These are phyloP conservation scores for Dioscorea alata DNA, from an alignment of 106 monocot genomes.

Conservation along the genomic window DNA sequence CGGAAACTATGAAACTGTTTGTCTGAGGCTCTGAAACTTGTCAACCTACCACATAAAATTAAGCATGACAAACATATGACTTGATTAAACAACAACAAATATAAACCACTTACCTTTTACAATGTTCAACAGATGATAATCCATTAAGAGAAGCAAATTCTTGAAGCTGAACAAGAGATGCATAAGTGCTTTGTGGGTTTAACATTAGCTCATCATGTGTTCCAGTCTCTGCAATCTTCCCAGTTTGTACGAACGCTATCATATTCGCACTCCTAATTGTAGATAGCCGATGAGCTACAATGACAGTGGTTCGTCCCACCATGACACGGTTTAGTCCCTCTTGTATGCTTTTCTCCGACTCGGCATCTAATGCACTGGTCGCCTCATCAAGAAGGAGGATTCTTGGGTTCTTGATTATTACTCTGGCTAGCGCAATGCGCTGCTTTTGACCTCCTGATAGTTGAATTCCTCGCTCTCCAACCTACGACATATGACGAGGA, in stretches of 20 bases:
- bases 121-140: not conserved
- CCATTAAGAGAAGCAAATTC: conserved; percentile 1
- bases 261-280: not conserved
- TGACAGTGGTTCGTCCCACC: conserved; percentile 1
- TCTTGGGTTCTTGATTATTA: conserved; percentile 28
- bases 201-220: conserved; percentile 27
- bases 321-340: conserved; percentile 1
- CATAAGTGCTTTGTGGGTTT: conserved; percentile 18
- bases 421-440: conserved; percentile 14
- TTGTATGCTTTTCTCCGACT: conserved; percentile 4
- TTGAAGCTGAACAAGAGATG: conserved; percentile 24
- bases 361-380: not conserved
- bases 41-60: conserved; percentile 5
- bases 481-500: not conserved
- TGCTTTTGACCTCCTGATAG: conserved; percentile 3
- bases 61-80: not conserved
- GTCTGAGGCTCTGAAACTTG: conserved; percentile 1
- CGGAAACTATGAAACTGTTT: conserved; percentile 30
- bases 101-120: too few species aligned
- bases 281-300: not conserved
- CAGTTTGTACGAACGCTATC: not conserved
- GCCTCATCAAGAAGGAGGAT: conserved; percentile 41
- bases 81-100: too few species aligned
- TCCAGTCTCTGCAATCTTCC: conserved; percentile 6
- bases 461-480: conserved; percentile 1